Conservation (phyloP, 805 yeast genomes). For the Tetrapisispora arboricola region DNA sequence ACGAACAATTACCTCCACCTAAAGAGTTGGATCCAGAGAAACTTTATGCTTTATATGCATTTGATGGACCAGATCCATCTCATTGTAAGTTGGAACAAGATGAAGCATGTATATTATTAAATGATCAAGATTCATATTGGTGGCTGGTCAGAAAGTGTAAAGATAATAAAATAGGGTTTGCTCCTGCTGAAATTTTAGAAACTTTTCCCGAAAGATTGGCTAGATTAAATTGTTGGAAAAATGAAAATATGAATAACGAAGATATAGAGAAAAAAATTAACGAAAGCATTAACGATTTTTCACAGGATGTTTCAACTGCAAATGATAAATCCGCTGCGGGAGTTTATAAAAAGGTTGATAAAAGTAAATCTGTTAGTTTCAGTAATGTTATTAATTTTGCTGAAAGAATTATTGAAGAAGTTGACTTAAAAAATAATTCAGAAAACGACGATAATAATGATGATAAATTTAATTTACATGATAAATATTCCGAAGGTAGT, state of each 20-base stretch:
- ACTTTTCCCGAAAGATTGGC: slow-evolving; percentile 88
- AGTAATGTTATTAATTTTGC: slow-evolving; percentile 28
- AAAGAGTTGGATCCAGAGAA: slow-evolving; percentile 72
- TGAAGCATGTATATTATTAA: slow-evolving; percentile 71
- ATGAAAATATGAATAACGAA: slow-evolving; percentile 45
- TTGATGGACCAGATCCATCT: slow-evolving; percentile 85
- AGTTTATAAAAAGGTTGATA: slow-evolving; percentile 10
- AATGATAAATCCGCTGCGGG: neutral
- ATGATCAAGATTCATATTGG: slow-evolving; percentile 93
- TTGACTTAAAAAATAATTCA: slow-evolving; percentile 19
- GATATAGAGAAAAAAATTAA: slow-evolving; percentile 3
- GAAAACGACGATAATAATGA: slow-evolving; percentile 17
- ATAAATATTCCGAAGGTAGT: slow-evolving; percentile 32
- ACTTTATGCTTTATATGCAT: slow-evolving; percentile 78
- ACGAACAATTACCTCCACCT: slow-evolving; percentile 48
- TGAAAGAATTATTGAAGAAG: slow-evolving; percentile 20
- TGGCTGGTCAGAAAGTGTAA: slow-evolving; percentile 65
- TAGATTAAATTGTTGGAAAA: slow-evolving; percentile 82
- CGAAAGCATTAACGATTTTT: slow-evolving; percentile 2
- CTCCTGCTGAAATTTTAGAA: slow-evolving; percentile 92
- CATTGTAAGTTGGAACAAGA: slow-evolving; percentile 74
- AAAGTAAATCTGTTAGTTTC: slow-evolving; percentile 26
- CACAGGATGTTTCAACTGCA: no score
- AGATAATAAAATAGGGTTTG: slow-evolving; percentile 77
- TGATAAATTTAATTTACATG: slow-evolving; percentile 18